Percentiles rank a stretch among this genome's conserved stretches.
Conservation (phyloP, 345 rosid species). For the Microthlaspi erraticum region DNA sequence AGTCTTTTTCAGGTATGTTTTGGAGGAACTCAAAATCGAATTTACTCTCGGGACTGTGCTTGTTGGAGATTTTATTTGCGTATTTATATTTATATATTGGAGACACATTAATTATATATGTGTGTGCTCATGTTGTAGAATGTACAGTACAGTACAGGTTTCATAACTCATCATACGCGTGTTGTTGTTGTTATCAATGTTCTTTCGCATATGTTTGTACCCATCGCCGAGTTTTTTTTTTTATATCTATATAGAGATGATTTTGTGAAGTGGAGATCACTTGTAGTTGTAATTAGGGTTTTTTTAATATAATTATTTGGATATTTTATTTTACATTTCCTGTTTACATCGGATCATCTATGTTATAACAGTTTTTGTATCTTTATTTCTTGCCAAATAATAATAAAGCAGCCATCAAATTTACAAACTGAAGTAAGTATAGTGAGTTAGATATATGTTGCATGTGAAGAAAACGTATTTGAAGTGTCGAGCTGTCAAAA, state of each 20-base stretch:
- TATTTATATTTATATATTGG: slow-evolving; percentile 24
- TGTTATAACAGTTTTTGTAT: not conserved
- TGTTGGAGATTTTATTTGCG: slow-evolving; percentile 28
- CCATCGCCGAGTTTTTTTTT: slow-evolving; percentile 13
- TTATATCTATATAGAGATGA: slow-evolving; percentile 9
- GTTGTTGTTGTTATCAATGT: slow-evolving; percentile 26
- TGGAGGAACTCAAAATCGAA: slow-evolving; percentile 28
- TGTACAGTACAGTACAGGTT: slow-evolving; percentile 34
- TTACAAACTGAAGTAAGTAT: not conserved
- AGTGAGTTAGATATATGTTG: not conserved
- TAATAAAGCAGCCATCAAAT: not conserved
- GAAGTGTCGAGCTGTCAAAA: not conserved
- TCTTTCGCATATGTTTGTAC: slow-evolving; percentile 33
- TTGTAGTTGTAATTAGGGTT: slow-evolving; percentile 33
- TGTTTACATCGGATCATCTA: slow-evolving; percentile 3
- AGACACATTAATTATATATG: slow-evolving; percentile 10
- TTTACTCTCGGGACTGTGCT: slow-evolving; percentile 32
- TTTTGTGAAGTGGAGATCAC: slow-evolving; percentile 28
- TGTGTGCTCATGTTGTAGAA: slow-evolving; percentile 27
- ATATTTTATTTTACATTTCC: slow-evolving; percentile 13
- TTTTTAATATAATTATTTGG: not conserved
- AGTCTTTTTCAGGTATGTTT: slow-evolving; percentile 35
- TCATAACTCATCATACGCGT: slow-evolving; percentile 5
- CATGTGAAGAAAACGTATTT: slow-evolving; percentile 7
- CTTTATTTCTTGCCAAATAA: not conserved